These are phyloP conservation scores for Circinella umbellata DNA, from an alignment of 371 early-diverging fungal species.

Conservation along the genomic window DNA sequence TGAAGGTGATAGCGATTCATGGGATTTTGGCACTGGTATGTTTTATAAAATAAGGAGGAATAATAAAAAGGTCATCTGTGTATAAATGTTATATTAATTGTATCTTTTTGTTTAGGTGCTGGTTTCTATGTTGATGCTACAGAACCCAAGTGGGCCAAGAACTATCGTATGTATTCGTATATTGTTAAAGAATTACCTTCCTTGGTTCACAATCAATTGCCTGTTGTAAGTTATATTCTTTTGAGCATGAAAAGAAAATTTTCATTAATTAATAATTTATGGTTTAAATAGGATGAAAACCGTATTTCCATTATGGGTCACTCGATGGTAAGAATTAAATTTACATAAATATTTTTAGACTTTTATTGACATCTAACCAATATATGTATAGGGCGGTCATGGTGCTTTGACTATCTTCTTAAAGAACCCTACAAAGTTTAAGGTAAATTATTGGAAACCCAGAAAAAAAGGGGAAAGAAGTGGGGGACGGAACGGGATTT, in stretches of 20 bases:
- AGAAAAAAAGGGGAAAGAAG: background rate
- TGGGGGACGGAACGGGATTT: background rate
- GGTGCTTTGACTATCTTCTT: constrained; percentile 82
- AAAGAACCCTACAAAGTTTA: constrained; percentile 71
- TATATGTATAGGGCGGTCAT: constrained; percentile 78
- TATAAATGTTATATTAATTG: background rate
- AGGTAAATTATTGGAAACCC: constrained; percentile 25
- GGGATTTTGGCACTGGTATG: constrained; percentile 57
- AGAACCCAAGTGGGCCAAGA: constrained; percentile 68
- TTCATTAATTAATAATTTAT: background rate
- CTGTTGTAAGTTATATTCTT: constrained; percentile 54
- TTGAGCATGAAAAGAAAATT: background rate
- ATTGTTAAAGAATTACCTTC: constrained; percentile 74
- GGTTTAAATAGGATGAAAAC: constrained; percentile 49
- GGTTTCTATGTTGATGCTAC: constrained; percentile 88
- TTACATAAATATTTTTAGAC: background rate
- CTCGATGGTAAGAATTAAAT: constrained; percentile 61
- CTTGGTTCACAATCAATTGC: constrained; percentile 58
- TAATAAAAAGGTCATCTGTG: background rate
- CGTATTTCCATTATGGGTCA: constrained; percentile 82
- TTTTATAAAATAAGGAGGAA: background rate
- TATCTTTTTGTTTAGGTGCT: constrained; percentile 45
- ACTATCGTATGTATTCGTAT: constrained; percentile 89
- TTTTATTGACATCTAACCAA: background rate
- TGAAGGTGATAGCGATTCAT: constrained; percentile 56